phyloP scores from a whole-genome alignment of 1,284 basidiomycete species.

The Stygiomarasmius scandens region DNA sequence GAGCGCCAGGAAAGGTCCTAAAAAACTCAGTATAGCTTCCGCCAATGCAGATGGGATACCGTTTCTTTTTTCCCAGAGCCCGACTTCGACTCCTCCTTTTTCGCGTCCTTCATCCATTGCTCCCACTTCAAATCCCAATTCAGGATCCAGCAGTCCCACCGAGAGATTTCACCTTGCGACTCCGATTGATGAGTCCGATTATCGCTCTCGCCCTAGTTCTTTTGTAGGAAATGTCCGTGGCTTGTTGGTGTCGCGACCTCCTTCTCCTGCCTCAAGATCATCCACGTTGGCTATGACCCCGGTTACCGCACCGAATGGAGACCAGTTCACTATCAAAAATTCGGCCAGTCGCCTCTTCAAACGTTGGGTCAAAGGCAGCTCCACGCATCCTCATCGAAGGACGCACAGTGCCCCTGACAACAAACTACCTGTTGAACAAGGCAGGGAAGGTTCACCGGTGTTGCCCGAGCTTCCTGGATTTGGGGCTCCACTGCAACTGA shows the following conservation, averaged over 20 bases:
- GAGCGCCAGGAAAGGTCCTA: conserved; percentile 41
- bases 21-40: conserved; percentile 47
- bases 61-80: conserved; percentile 11
- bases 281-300: conserved; percentile 34
- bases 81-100: conserved; percentile 37
- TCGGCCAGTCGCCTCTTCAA: conserved; percentile 38
- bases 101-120: conserved; percentile 50
- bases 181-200: conserved; percentile 17
- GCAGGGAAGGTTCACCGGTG: conserved; percentile 10
- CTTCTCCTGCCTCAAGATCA: conserved; percentile 10
- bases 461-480: conserved; percentile 18
- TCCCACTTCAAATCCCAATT: conserved; percentile 39
- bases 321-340: conserved; percentile 10
- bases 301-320: conserved; percentile 21
- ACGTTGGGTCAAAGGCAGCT: conserved; percentile 48
- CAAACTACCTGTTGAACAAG: background rate
- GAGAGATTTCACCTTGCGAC: conserved; percentile 23
- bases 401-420: conserved; percentile 51
- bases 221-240: conserved; percentile 13
- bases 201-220: conserved; percentile 25
- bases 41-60: conserved; percentile 25
- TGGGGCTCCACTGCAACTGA: conserved; percentile 20
- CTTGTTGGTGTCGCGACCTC: conserved; percentile 8
- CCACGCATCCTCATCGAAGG: conserved; percentile 44
- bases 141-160: conserved; percentile 38